phyloP scores from a whole-genome alignment of 805 yeast genomes.

The Kurtzmaniella fragi region DNA sequence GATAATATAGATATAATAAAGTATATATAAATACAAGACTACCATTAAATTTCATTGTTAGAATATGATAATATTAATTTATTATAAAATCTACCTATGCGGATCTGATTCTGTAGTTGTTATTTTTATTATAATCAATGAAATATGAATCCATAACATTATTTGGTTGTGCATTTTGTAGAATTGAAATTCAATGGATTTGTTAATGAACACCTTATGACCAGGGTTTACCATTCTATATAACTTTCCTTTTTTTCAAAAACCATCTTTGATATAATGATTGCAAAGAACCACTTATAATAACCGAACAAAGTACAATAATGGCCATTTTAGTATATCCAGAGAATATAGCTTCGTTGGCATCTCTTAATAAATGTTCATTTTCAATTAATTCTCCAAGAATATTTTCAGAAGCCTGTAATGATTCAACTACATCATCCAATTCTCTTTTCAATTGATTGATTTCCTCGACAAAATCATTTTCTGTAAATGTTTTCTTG shows the following conservation, averaged over 20 bases:
- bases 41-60: background rate
- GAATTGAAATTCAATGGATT: too few relatives aligned
- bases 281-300: slow-evolving; percentile 27
- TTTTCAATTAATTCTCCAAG: slow-evolving; percentile 25
- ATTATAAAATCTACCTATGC: slow-evolving; percentile 1
- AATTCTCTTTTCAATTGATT: slow-evolving; percentile 25
- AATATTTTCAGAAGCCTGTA: slow-evolving; percentile 22
- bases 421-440: slow-evolving; percentile 23
- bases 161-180: too few relatives aligned
- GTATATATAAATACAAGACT: background rate
- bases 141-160: too few relatives aligned
- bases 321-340: slow-evolving; percentile 28
- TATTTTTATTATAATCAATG: too few relatives aligned
- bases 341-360: slow-evolving; percentile 33
- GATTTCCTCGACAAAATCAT: slow-evolving; percentile 28
- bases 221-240: too few relatives aligned
- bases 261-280: slow-evolving; percentile 24
- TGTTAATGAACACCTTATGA: too few relatives aligned
- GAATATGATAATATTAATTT: background rate
- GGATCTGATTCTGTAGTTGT: too few relatives aligned
- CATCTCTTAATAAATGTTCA: slow-evolving; percentile 30
- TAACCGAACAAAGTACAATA: slow-evolving; percentile 20
- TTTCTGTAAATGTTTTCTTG: slow-evolving; percentile 20
- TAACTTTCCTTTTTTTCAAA: slow-evolving; percentile 21
- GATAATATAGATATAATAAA: slow-evolving; percentile 4